phyloP scores from a whole-genome alignment of 75 land plant species.

The Ceratopteris richardii region DNA sequence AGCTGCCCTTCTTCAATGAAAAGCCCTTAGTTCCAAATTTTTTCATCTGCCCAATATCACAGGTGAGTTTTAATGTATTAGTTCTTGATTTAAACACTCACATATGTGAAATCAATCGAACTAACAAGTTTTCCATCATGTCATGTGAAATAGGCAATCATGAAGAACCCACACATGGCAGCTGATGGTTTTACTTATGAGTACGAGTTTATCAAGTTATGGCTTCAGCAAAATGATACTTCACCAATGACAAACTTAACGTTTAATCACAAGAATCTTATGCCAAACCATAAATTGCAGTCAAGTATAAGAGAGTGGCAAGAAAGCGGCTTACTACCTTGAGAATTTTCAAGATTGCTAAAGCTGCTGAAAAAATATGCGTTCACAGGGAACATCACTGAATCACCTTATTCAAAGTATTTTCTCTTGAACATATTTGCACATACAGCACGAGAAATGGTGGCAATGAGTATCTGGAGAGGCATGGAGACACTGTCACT shows the following conservation, averaged over 20 bases:
- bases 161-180: conserved; percentile 57
- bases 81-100: not conserved
- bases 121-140: no score
- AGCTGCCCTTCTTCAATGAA: not conserved
- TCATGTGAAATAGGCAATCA: conserved; percentile 42
- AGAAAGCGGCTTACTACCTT: not conserved
- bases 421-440: no score
- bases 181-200: conserved; percentile 71
- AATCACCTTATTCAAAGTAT: no score
- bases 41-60: conserved; percentile 9
- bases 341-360: conserved; percentile 1
- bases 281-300: conserved; percentile 42
- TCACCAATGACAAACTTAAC: conserved; percentile 66
- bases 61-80: not conserved
- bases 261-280: conserved; percentile 35
- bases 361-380: no score
- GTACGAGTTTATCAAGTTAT: conserved; percentile 33
- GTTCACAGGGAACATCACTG: no score
- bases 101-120: no score
- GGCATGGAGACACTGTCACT: no score
- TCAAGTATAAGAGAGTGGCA: conserved; percentile 53
- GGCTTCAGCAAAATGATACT: conserved; percentile 49
- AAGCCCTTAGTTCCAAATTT: not conserved
- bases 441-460: no score
- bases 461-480: no score